Percentiles rank a stretch among this genome's conserved stretches.
phyloP scores from a whole-genome alignment of 1,284 basidiomycete genomes.

The Boletus subluridellus region DNA sequence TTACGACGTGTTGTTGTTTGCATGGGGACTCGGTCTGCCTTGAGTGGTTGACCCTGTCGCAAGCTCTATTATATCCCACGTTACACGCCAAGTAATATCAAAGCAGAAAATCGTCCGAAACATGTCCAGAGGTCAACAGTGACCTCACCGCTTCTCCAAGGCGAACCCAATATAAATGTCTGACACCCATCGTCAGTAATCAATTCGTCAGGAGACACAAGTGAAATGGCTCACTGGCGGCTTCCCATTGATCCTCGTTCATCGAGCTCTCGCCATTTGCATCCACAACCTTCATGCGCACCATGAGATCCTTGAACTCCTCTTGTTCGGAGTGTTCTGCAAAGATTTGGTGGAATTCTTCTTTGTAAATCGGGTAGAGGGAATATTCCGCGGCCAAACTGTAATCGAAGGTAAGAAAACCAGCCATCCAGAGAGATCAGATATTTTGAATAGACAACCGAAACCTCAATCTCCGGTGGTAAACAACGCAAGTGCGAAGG shows the following conservation, averaged over 20 bases:
- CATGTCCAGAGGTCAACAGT: not conserved
- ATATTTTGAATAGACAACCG: not conserved
- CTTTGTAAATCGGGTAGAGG: slow-evolving; percentile 72
- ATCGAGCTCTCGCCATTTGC: slow-evolving; percentile 81
- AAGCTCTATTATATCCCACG: slow-evolving; percentile 2
- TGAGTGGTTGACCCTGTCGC: not conserved
- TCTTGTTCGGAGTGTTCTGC: slow-evolving; percentile 70
- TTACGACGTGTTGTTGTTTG: slow-evolving; percentile 24
- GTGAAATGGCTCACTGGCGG: slow-evolving; percentile 71
- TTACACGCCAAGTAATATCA: slow-evolving; percentile 5
- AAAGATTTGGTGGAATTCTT: slow-evolving; percentile 87
- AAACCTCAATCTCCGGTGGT: not conserved
- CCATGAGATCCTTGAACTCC: slow-evolving; percentile 76
- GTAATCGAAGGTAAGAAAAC: slow-evolving; percentile 15
- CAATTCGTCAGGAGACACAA: not conserved
- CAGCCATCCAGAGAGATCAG: not conserved
- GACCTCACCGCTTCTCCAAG: slow-evolving; percentile 63
- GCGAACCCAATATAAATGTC: slow-evolving; percentile 85
- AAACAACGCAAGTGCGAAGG: not conserved
- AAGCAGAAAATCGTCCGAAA: slow-evolving; percentile 1
- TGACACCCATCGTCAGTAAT: slow-evolving; percentile 30
- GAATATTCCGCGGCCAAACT: slow-evolving; percentile 85
- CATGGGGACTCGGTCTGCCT: not conserved
- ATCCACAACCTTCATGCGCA: slow-evolving; percentile 88
- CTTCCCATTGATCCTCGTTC: slow-evolving; percentile 93